phyloP scores from a whole-genome alignment of 441 rosid genomes.

The Pelargonium myrrhifolium region DNA sequence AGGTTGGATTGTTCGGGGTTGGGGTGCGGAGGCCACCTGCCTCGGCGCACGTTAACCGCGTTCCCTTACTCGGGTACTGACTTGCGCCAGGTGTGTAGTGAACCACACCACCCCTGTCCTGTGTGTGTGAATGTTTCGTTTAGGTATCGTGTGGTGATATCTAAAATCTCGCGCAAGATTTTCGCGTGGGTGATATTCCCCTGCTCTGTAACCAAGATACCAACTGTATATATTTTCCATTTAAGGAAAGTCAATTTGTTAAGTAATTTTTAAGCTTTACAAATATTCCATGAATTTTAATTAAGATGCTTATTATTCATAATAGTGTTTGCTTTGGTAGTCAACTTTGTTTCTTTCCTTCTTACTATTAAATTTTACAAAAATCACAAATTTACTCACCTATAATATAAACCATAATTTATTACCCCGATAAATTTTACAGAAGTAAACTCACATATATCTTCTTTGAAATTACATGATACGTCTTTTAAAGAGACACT shows the following conservation, averaged over 20 bases:
- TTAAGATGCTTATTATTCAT: background rate
- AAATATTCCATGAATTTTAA: background rate
- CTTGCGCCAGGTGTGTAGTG: background rate
- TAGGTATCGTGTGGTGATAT: background rate
- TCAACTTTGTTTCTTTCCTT: no score
- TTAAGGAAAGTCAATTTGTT: background rate
- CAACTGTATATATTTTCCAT: background rate
- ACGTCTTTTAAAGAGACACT: no score
- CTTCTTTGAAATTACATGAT: no score
- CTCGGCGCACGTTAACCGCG: conserved; percentile 22
- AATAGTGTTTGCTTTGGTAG: no score
- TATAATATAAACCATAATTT: no score
- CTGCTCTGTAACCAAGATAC: no score
- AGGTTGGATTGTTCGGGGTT: conserved; percentile 29
- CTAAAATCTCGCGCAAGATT: background rate
- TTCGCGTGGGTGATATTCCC: background rate
- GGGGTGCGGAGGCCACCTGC: conserved; percentile 22
- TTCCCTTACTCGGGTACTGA: background rate
- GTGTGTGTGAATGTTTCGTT: background rate
- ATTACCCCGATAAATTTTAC: no score
- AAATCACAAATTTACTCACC: no score
- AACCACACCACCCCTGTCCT: background rate
- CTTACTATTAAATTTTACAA: no score
- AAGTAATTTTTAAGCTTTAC: background rate
- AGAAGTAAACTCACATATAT: no score